These are phyloP conservation scores for Aquilaria yunnanensis DNA, from an alignment of 345 rosid species.

Conservation along the genomic window DNA sequence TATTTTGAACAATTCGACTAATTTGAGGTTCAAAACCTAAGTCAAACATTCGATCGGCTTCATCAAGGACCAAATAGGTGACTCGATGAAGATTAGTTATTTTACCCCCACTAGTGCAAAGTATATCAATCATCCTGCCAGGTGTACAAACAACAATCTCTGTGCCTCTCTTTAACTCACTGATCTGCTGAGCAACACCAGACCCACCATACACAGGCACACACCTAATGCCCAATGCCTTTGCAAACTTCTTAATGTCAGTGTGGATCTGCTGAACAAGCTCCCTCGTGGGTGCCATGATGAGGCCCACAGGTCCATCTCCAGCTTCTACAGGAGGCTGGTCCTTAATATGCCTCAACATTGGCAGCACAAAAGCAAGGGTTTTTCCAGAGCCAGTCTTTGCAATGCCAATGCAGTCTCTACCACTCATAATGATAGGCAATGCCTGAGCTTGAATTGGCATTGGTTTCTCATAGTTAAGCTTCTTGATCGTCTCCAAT, in stretches of 20 bases:
- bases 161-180: constrained; percentile 90
- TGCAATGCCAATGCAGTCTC: constrained; percentile 96
- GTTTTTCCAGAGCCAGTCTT: constrained; percentile 98
- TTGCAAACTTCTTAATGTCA: constrained; percentile 79
- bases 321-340: constrained; percentile 95
- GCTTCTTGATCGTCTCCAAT: constrained; percentile 85
- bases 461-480: constrained; percentile 87
- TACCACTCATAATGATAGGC: constrained; percentile 91
- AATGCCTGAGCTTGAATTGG: constrained; percentile 96
- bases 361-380: constrained; percentile 93
- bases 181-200: constrained; percentile 98
- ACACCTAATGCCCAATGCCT: constrained; percentile 67
- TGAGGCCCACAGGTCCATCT: constrained; percentile 91
- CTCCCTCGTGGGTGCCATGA: constrained; percentile 99
- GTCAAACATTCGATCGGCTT: constrained; percentile 99
- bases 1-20: constrained; percentile 88
- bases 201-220: constrained; percentile 97
- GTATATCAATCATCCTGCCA: constrained; percentile 96
- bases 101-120: constrained; percentile 91
- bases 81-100: constrained; percentile 84
- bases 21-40: constrained; percentile 98
- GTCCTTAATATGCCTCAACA: constrained; percentile 98
- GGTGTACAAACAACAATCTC: constrained; percentile 98
- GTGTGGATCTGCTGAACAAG: constrained; percentile 97
- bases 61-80: constrained; percentile 90